Conservation (phyloP, 371 early-diverging fungal genomes). For the Mortierella sp. region DNA sequence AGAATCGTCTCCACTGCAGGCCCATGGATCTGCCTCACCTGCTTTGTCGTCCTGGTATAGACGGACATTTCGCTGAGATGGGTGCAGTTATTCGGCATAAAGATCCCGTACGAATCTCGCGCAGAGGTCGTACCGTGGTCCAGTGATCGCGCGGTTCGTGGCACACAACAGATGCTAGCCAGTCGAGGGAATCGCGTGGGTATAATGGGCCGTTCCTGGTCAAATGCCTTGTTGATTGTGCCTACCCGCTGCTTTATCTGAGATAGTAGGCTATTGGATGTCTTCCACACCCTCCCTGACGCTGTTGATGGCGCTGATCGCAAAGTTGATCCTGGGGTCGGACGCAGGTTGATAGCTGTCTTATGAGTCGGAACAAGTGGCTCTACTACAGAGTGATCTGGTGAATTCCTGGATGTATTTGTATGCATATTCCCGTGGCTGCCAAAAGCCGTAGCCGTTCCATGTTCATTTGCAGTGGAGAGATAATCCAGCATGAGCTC, state of each 20-base stretch:
- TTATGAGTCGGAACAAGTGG: neutral
- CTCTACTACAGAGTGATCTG: neutral
- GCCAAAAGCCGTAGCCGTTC: no score
- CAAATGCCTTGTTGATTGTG: constrained; percentile 22
- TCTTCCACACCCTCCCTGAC: constrained; percentile 38
- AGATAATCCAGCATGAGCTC: constrained; percentile 36
- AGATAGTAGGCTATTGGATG: constrained; percentile 44
- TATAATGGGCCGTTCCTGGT: constrained; percentile 32
- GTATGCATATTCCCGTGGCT: no score
- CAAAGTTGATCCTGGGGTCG: constrained; percentile 1
- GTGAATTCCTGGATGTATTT: neutral
- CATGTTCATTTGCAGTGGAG: neutral
- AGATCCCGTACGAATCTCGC: constrained; percentile 45
- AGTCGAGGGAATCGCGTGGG: constrained; percentile 52
- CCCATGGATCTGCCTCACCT: constrained; percentile 32
- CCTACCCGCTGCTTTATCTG: constrained; percentile 48
- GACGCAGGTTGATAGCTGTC: neutral
- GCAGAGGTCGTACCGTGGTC: constrained; percentile 55
- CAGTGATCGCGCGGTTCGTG: constrained; percentile 25
- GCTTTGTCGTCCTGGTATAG: constrained; percentile 39
- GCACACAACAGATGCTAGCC: constrained; percentile 46
- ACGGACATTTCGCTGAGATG: constrained; percentile 40
- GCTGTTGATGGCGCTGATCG: constrained; percentile 11
- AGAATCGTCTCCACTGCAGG: constrained; percentile 39
- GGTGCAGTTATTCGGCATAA: constrained; percentile 38